Evolutionary conservation across 257 asterid species (phyloP).

Genomic region (Fraxinus excelsior): DNA sequence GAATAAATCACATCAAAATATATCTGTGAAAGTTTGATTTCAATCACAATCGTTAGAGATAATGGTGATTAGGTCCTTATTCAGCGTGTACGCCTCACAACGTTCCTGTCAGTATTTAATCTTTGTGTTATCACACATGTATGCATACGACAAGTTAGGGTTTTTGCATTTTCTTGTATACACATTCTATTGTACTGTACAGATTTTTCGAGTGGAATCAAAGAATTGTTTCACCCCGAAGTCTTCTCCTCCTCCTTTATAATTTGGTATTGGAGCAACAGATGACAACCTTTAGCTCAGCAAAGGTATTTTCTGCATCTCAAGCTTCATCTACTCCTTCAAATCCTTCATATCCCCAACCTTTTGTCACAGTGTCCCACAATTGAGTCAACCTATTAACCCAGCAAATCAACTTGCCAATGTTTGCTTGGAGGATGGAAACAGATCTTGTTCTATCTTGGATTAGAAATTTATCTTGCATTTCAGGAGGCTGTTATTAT

Average conservation of each 20-base stretch:
- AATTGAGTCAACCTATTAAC: background rate
- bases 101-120: background rate
- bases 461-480: background rate
- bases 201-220: background rate
- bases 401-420: background rate
- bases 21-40: background rate
- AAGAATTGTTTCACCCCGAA: background rate
- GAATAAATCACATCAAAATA: too few species aligned
- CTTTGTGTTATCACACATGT: background rate
- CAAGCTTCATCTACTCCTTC: background rate
- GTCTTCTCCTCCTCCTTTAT: background rate
- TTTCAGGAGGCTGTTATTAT: background rate
- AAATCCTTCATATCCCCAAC: background rate
- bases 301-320: background rate
- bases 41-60: background rate
- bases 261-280: background rate
- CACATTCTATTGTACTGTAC: background rate
- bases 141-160: background rate
- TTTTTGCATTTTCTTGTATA: background rate
- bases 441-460: background rate
- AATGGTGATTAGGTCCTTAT: background rate
- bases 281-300: background rate
- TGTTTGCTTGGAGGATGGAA: background rate
- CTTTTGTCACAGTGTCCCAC: background rate
- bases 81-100: background rate